phyloP scores from a whole-genome alignment of 495 filamentous ascomycete species.

The Tuber indicum region DNA sequence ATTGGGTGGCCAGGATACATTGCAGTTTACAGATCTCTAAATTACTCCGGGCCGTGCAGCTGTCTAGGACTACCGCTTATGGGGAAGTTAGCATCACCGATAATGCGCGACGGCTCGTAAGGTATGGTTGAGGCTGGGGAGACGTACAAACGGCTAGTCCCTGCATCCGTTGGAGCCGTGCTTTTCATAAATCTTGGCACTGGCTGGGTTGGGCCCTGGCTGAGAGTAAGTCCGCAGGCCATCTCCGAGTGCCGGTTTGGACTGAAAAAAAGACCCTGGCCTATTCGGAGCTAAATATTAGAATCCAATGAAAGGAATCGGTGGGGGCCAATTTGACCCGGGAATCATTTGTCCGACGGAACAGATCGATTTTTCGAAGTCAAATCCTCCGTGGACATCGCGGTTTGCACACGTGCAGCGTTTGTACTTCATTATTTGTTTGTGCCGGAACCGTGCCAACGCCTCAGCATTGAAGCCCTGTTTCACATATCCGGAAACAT shows the following conservation, averaged over 20 bases:
- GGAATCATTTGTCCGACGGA: conserved; percentile 47
- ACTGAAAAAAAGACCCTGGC: conserved; percentile 48
- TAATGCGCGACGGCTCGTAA: conserved; percentile 48
- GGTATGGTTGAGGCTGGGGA: conserved; percentile 47
- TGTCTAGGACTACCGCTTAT: conserved; percentile 53
- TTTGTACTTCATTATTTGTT: conserved; percentile 34
- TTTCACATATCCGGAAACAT: conserved; percentile 42
- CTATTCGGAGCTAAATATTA: conserved; percentile 43
- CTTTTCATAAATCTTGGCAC: conserved; percentile 38
- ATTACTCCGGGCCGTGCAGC: conserved; percentile 54
- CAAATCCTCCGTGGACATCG: conserved; percentile 51
- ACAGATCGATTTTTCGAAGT: conserved; percentile 43
- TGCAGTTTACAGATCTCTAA: conserved; percentile 48
- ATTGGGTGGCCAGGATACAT: conserved; percentile 42
- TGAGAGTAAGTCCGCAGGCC: conserved; percentile 47
- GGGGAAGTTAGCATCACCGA: conserved; percentile 52
- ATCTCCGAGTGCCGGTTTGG: conserved; percentile 50
- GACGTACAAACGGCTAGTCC: conserved; percentile 46
- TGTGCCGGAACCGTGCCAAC: neutral
- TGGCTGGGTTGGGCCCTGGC: conserved; percentile 44
- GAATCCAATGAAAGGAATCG: conserved; percentile 48
- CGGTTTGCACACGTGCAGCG: conserved; percentile 46
- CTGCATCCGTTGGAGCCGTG: conserved; percentile 22
- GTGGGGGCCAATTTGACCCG: conserved; percentile 46
- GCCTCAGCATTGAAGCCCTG: conserved; percentile 13